phyloP scores from a whole-genome alignment of 2,329 filamentous ascomycete species.

The Aureobasidium namibiae region DNA sequence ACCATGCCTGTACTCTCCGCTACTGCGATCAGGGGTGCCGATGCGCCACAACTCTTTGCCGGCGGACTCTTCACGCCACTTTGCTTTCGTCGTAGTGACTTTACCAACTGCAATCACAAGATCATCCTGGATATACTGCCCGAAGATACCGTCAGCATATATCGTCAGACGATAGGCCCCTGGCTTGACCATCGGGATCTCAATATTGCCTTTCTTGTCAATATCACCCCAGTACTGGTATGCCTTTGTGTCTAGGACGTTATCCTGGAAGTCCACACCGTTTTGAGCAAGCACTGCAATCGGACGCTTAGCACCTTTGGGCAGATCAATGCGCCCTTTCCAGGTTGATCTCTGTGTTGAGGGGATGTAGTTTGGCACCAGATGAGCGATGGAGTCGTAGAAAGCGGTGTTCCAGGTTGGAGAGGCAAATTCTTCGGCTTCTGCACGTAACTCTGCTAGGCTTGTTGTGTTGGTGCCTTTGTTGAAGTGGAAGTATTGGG shows the following conservation, averaged over 20 bases:
- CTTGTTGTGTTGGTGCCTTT: slow-evolving; percentile 40
- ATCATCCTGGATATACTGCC: slow-evolving; percentile 49
- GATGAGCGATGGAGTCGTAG: slow-evolving; percentile 54
- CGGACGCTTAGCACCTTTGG: slow-evolving; percentile 41
- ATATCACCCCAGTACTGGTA: slow-evolving; percentile 57
- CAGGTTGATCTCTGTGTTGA: slow-evolving; percentile 44
- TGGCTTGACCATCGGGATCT: slow-evolving; percentile 47
- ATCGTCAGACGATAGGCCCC: slow-evolving; percentile 56
- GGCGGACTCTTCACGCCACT: slow-evolving; percentile 47
- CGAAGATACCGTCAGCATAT: slow-evolving; percentile 55
- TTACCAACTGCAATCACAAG: slow-evolving; percentile 37
- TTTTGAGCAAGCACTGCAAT: slow-evolving; percentile 49
- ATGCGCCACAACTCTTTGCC: slow-evolving; percentile 56
- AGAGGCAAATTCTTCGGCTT: slow-evolving; percentile 45
- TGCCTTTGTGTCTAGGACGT: slow-evolving; percentile 45
- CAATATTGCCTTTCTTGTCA: slow-evolving; percentile 38
- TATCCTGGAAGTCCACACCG: slow-evolving; percentile 51
- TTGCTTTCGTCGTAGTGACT: slow-evolving; percentile 31
- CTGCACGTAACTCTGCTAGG: slow-evolving; percentile 42
- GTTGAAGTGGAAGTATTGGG: slow-evolving; percentile 58
- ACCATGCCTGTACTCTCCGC: slow-evolving; percentile 54
- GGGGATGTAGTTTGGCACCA: slow-evolving; percentile 52
- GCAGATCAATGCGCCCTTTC: slow-evolving; percentile 44
- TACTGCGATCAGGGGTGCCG: slow-evolving; percentile 53
- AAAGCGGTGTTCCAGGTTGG: slow-evolving; percentile 51